A percentile compares a stretch with the other conserved stretches of the same genome.
These are phyloP conservation scores for Lepiota subincarnata DNA, from an alignment of 768 basidiomycete genomes.

Conservation along the genomic window DNA sequence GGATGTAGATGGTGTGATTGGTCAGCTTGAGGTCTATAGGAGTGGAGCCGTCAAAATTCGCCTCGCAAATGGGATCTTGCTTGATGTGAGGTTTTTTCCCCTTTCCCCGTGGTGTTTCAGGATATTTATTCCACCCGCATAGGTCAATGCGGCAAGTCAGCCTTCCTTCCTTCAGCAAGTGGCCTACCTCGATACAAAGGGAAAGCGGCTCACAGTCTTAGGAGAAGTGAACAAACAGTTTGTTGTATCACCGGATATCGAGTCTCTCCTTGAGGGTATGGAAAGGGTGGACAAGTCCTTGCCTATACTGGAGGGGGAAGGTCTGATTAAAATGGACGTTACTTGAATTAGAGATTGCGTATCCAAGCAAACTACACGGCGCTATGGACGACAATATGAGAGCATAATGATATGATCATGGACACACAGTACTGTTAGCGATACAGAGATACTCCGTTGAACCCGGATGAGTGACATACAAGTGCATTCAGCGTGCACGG, in stretches of 20 bases:
- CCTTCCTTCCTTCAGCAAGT: slow-evolving; percentile 89
- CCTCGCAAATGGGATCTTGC: slow-evolving; percentile 70
- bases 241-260: slow-evolving; percentile 79
- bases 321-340: slow-evolving; percentile 53
- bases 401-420: background rate
- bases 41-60: slow-evolving; percentile 88
- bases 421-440: background rate
- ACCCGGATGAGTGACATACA: too few relatives aligned
- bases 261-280: slow-evolving; percentile 65
- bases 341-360: background rate
- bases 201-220: slow-evolving; percentile 62
- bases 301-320: slow-evolving; percentile 33
- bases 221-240: slow-evolving; percentile 89
- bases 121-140: background rate
- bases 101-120: slow-evolving; percentile 1
- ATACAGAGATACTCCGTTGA: too few relatives aligned
- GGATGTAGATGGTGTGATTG: slow-evolving; percentile 71
- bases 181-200: slow-evolving; percentile 59
- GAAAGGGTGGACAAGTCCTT: slow-evolving; percentile 43
- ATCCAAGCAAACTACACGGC: background rate
- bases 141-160: slow-evolving; percentile 81
- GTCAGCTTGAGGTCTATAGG: slow-evolving; percentile 79
- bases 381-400: background rate
- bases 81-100: slow-evolving; percentile 57
- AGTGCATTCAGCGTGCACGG: too few relatives aligned